Conservation (phyloP, 768 basidiomycete genomes). For the Lentinula lateritia region DNA sequence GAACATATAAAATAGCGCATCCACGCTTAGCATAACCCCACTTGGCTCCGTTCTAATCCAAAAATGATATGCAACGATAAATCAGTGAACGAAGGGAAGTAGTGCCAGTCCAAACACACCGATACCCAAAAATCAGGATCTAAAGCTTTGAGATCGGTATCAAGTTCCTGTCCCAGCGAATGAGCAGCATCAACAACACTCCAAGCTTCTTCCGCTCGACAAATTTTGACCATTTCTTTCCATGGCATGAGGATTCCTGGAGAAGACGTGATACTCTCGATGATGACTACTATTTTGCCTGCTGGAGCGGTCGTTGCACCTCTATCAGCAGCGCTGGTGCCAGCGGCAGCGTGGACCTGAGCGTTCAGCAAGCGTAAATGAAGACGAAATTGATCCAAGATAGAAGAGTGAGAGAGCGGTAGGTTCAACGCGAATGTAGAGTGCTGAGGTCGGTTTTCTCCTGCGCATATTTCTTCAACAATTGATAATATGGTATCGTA, state of each 20-base stretch:
- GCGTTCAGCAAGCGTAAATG: background rate
- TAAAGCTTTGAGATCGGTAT: conserved; percentile 49
- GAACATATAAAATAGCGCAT: conserved; percentile 70
- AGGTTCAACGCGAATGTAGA: background rate
- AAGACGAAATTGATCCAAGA: background rate
- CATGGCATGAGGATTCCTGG: conserved; percentile 74
- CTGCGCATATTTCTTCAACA: background rate
- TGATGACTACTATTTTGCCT: conserved; percentile 53
- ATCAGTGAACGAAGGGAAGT: no score
- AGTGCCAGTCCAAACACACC: conserved; percentile 29
- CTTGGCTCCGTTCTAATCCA: conserved; percentile 71
- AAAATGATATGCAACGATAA: no score
- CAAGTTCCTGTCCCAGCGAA: conserved; percentile 69
- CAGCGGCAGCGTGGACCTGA: background rate
- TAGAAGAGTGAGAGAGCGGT: background rate
- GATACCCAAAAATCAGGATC: conserved; percentile 79
- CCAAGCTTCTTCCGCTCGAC: conserved; percentile 55
- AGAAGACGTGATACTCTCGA: conserved; percentile 60
- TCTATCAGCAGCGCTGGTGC: background rate
- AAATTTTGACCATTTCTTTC: conserved; percentile 65
- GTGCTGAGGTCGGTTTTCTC: background rate
- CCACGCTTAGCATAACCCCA: conserved; percentile 74
- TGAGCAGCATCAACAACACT: conserved; percentile 82
- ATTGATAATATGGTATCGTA: background rate
- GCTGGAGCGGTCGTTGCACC: background rate